Percentiles rank a stretch among this genome's conserved stretches.
phyloP scores from a whole-genome alignment of 2,329 filamentous ascomycete genomes.

The Pseudogymnoascus sp. region DNA sequence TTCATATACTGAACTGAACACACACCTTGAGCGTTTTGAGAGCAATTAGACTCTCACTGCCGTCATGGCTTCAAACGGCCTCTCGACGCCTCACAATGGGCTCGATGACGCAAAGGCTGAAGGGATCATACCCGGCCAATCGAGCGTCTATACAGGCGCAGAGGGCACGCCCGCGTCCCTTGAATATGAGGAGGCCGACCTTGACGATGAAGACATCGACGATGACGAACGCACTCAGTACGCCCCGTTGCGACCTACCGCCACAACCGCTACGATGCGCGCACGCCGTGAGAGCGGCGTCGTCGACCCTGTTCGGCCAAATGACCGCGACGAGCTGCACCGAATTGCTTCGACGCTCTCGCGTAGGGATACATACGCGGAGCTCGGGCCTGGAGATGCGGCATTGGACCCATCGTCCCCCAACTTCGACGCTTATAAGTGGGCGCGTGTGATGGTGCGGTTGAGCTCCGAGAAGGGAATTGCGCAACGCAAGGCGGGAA shows the following conservation, averaged over 20 bases:
- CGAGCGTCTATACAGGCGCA: neutral
- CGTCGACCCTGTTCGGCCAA: slow-evolving; percentile 3
- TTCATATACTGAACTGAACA: neutral
- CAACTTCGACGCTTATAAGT: slow-evolving; percentile 47
- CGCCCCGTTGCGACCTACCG: neutral
- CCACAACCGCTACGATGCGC: neutral
- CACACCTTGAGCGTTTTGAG: neutral
- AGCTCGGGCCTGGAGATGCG: slow-evolving; percentile 37
- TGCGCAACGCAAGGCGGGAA: slow-evolving; percentile 44
- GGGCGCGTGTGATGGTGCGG: slow-evolving; percentile 40
- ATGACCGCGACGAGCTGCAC: slow-evolving; percentile 22
- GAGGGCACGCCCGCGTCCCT: neutral
- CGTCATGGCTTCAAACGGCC: neutral
- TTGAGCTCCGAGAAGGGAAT: slow-evolving; percentile 48
- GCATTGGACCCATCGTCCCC: slow-evolving; percentile 43
- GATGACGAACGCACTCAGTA: neutral
- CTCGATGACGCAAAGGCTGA: neutral
- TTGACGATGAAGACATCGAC: neutral
- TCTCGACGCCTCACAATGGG: neutral
- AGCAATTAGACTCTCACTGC: neutral
- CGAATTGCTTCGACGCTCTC: slow-evolving; percentile 21
- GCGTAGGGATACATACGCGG: slow-evolving; percentile 25
- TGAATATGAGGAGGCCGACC: neutral
- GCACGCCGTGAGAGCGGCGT: neutral
- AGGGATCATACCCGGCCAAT: neutral